These are phyloP conservation scores for Martensiomyces pterosporus DNA, from an alignment of 192 early-diverging fungal species.

Conservation along the genomic window DNA sequence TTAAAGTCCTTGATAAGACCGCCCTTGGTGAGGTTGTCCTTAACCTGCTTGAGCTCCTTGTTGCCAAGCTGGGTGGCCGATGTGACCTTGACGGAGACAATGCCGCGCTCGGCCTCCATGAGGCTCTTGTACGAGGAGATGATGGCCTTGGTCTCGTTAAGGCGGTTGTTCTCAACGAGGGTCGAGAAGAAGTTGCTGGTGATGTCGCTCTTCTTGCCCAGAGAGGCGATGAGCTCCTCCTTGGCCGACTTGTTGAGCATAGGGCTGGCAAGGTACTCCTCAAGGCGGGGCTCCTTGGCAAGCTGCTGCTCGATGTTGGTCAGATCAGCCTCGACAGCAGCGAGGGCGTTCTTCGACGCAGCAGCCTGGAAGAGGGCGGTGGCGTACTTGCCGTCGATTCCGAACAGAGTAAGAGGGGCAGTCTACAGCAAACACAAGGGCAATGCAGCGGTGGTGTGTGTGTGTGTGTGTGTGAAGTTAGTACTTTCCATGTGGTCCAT, in stretches of 20 bases:
- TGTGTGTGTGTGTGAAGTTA: no score
- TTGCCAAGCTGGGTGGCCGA: slow-evolving; percentile 76
- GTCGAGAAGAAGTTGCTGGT: slow-evolving; percentile 90
- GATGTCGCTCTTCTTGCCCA: slow-evolving; percentile 70
- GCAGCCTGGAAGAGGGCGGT: slow-evolving; percentile 95
- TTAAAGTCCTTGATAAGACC: slow-evolving; percentile 72
- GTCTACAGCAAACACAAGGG: slow-evolving; percentile 47
- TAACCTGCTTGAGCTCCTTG: slow-evolving; percentile 66
- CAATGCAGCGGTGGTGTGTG: no score
- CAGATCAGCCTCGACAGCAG: slow-evolving; percentile 82
- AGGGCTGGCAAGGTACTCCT: slow-evolving; percentile 79
- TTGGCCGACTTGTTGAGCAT: slow-evolving; percentile 76
- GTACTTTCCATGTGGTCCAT: no score
- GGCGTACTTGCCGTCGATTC: slow-evolving; percentile 96
- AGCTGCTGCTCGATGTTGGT: slow-evolving; percentile 61
- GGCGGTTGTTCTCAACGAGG: slow-evolving; percentile 92
- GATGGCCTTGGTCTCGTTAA: slow-evolving; percentile 79
- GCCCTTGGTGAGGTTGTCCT: slow-evolving; percentile 76
- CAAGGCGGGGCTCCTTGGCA: slow-evolving; percentile 67
- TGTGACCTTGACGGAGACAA: slow-evolving; percentile 83
- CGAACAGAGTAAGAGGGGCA: slow-evolving; percentile 79
- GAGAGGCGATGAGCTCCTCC: slow-evolving; percentile 60
- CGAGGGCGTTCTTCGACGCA: slow-evolving; percentile 71
- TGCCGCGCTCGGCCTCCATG: slow-evolving; percentile 85
- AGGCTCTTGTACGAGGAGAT: slow-evolving; percentile 74